Evolutionary conservation across 1,139 yeast species (phyloP), one percentile per base, ranked within the genome.

Genomic region (Debaryomycetaceae sp.): DNA sequence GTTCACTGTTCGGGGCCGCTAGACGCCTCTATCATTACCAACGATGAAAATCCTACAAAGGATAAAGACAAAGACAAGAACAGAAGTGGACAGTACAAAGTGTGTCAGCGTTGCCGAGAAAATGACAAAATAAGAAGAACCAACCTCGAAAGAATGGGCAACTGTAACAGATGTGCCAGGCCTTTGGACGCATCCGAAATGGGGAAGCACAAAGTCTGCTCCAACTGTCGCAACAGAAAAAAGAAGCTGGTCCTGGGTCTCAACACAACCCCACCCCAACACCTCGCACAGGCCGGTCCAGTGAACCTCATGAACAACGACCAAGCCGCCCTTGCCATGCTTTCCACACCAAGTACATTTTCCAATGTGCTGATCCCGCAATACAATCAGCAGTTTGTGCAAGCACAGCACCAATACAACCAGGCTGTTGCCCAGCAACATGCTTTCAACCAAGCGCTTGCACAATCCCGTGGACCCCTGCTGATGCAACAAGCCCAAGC

Each of bases 1-100:
- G 83, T 81, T 6, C 87, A 81, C 52, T 81, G 87, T 49, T 68
- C 81, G 2, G 85, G 85, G 1, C 81, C 83, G 3, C 66, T 79
- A 36, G 79, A 78, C 43, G 59, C 69, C 7, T 63, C 70, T 32
- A 69, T 70, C 28, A 61, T 67, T 31, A 55, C 61, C 9, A 56
- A 54, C 24, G 59, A 56, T 30, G 61, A 52, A 31, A 49, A 46
- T 17, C 37, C 43, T 38, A 48, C 35, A 30, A 48, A 51, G 33
- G 40, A 44, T 13, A 38, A 39, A 14, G 52, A 45, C n/a, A 33
- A 34, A 13, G 52, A 45, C 8, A 31, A 34, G 9, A 35, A 58
- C 45, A 49, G 55, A 45, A 36, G 45, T 16, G 67, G 71, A 5
- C 66, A 65, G 39, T 81, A 65, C 55, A 80, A 80, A 52, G 87